Percentiles rank a stretch among this genome's conserved stretches.
Evolutionary conservation across 805 yeast genomes (phyloP).

Genomic region (Ogataea polymorpha): DNA sequence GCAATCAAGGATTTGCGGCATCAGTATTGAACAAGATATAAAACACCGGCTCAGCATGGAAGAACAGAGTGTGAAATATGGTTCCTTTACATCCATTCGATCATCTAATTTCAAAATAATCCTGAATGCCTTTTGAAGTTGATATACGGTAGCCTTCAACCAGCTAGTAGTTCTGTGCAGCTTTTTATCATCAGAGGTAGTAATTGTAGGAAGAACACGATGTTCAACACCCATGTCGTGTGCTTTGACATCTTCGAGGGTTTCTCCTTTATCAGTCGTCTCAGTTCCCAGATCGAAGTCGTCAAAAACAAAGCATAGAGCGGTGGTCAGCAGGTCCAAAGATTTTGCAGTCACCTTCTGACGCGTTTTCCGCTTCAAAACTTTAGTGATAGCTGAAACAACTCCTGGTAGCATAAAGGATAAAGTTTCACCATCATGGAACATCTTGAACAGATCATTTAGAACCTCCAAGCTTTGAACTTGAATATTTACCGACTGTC

Average conservation of each 20-base stretch:
- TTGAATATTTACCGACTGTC: slow-evolving; percentile 31
- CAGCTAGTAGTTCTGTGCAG: slow-evolving; percentile 45
- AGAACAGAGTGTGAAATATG: slow-evolving; percentile 32
- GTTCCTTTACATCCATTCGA: slow-evolving; percentile 33
- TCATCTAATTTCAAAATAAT: slow-evolving; percentile 27
- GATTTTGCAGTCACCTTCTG: slow-evolving; percentile 34
- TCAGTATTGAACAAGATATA: slow-evolving; percentile 34
- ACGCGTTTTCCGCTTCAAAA: slow-evolving; percentile 35
- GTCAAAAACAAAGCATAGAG: slow-evolving; percentile 38
- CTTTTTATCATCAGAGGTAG: slow-evolving; percentile 12
- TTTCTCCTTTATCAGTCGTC: slow-evolving; percentile 2
- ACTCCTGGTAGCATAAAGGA: slow-evolving; percentile 52
- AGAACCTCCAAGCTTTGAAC: slow-evolving; percentile 35
- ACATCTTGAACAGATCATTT: slow-evolving; percentile 31
- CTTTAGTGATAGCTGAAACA: slow-evolving; percentile 42
- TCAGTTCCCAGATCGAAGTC: slow-evolving; percentile 37
- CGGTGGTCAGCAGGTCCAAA: slow-evolving; percentile 29
- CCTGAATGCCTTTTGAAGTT: slow-evolving; percentile 45
- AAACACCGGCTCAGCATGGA: slow-evolving; percentile 33
- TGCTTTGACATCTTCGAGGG: slow-evolving; percentile 17
- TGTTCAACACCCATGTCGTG: background rate
- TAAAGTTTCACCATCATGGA: slow-evolving; percentile 46
- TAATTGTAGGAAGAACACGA: slow-evolving; percentile 15
- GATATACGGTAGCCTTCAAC: slow-evolving; percentile 52
- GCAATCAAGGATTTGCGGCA: slow-evolving; percentile 36